Evolutionary conservation across 2,329 filamentous ascomycete genomes (phyloP), one percentile per base, ranked within the genome.

Genomic region (Helotiales sp.): DNA sequence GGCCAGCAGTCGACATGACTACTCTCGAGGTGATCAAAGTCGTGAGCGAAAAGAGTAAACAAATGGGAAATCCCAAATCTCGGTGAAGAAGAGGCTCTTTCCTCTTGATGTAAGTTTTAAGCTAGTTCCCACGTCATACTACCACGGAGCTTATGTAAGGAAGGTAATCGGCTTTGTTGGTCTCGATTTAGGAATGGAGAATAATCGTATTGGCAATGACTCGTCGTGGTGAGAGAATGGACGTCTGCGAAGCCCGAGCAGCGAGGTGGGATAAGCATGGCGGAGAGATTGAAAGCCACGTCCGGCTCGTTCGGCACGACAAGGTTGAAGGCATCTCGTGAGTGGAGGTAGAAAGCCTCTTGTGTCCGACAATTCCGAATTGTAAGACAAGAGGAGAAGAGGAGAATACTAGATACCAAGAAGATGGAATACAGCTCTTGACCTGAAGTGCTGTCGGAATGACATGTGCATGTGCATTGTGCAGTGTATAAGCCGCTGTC

Each of bases 1-100:
- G 67, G 15, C 67, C 67, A 29, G 63, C 62, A 42, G 64, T 66
- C 19, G 68, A 66, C 65, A 66, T 66, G 47, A 54, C 55, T 63
- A 29, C 34, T 48, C 5, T 8, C 25, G 40, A 15, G 22, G 10
- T 19, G 24, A 46, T 29, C 19, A 17, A 15, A 42, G 17, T n/a
- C 48, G 8, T 22, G 47, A 19, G 19, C 7, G 46, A 25, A 49
- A 36, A 48, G 36, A 40, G 36, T 24, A 29, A 22, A 19, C 38
- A 5, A 36, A 30, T 31, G 30, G 24, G 27, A 30, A 29, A 8
- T n/a, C 24, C 29, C 25, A 31, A 40, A 22, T 44, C 27, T 53
- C 34, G 40, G 40, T 48, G 36, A 33, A 34, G 31, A 30, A 38
- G 52, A 44, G 19, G 40, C 40, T 44, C 40, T 48, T 48, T 13